Evolutionary conservation across 192 early-diverging fungal genomes (phyloP), one percentile per base, ranked within the genome.

Genomic region (Helicostylum pulchrum): DNA sequence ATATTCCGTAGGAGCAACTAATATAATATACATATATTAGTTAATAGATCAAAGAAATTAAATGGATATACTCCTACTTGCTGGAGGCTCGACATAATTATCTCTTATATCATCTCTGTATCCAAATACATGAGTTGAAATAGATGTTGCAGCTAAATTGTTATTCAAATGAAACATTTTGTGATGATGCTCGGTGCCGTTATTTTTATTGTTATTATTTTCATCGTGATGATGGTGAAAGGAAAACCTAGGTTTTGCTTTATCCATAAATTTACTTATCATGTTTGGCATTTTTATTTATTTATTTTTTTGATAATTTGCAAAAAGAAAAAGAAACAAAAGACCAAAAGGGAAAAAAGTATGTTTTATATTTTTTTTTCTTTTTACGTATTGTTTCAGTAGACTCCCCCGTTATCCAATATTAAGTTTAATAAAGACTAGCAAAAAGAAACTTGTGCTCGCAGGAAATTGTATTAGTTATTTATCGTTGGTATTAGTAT

Each of bases 181-280:
- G 9, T 39, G 36, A 39, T 26, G 26, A 39, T 39, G 36, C 36
- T 55, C 30, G 7, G 7, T 34, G 23, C 30, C 12, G 23, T 23
- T 31, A 12, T 31, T 5, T 55, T 11, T 31, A 14, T 12, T 15
- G 23, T 2, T 55, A 32, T 55, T 7, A 32, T 55, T 8, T 31
- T 34, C 32, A 3, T 36, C 7, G 23, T 26, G 31, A 34, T 12
- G 26, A 23, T 62, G n/a, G 14, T 31, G 15, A 17, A 62, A 34
- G 5, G 61, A 50, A 15, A 62, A 55, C 31, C 8, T 32, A 2
- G 63, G 36, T 21, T 64, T 64, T 44, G 52, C 63, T 55, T 64
- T 64, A 17, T 64, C 63, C 7, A 64, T 53, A 1, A 64, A 45
- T 64, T 53, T 64, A 45, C 48, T 64, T 32, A 64, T 43, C 63